Base-by-base conservation (phyloP, 345 rosid species). In the Gossypium thurberi region DNA sequence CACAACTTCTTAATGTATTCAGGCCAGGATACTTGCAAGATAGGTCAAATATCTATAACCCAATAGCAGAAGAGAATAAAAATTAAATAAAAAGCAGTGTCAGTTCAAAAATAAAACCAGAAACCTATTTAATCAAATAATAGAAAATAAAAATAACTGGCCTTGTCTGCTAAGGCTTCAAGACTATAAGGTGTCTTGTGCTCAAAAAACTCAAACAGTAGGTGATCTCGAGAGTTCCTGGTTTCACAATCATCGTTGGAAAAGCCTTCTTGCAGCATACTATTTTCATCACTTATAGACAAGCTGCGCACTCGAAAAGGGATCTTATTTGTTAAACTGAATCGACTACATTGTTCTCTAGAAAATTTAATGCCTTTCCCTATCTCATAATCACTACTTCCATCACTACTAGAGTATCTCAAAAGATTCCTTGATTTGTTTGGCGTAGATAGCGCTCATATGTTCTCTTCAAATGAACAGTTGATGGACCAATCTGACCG, bases 351-450 rank as follows among this genome's bases (percentile, higher is more conserved):
- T 44, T 1, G 37, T 57, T 42, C 57, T 51, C 52, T 65, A 46
- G 69, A 47, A 72, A 67, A 50, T 40, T 81, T 72, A n/a, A 44
- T 14, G 69, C 57, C 82, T 71, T 83, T 78, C 2, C 82, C 82
- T 33, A 70, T 66, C 70, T 80, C 85, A 58, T 66, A 80, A 57
- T 85, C 89, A 72, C 89, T 74, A 82, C 85, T 83, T 72, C 82
- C 82, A 66, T 85, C 85, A 72, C 85, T 83, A 79, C 83, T 80
- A 8, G 33, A 28, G 33, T 28, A 28, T 28, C 33, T 28, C 33
- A 28, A 28, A 28, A 28, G 33, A 28, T 28, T 28, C 33, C 0
- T 28, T 28, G 33, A 0, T 3, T 28, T 28, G 0, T 3, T 4
- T 28, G 33, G 33, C 4, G 0, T 28, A 28, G 4, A 28, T 28